These are phyloP conservation scores for Nothopassalora personata DNA, from an alignment of 2,329 filamentous ascomycete species.

Conservation along the genomic window DNA sequence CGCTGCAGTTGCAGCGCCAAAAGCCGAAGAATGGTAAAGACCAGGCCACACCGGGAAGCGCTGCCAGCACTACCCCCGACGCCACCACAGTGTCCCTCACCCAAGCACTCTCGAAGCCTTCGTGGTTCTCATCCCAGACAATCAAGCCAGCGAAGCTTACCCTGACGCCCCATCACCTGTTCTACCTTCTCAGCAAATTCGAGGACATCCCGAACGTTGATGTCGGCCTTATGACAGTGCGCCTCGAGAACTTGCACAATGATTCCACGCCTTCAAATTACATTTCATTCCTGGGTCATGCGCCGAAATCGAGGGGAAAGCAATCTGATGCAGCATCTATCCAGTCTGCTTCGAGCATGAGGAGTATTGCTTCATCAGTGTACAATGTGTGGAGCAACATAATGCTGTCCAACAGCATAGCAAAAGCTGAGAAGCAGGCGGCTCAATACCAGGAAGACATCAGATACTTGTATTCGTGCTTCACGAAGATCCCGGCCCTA, in stretches of 20 bases:
- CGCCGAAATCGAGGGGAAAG: conserved; percentile 72
- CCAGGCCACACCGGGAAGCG: conserved; percentile 34
- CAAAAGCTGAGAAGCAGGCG: conserved; percentile 85
- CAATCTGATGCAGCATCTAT: conserved; percentile 84
- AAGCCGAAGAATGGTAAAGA: conserved; percentile 55
- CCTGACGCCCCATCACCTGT: conserved; percentile 91
- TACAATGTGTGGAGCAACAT: conserved; percentile 87
- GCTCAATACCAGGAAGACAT: conserved; percentile 77
- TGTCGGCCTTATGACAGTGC: conserved; percentile 93
- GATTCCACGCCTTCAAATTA: conserved; percentile 84
- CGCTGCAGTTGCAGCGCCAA: conserved; percentile 77
- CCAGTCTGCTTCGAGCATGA: conserved; percentile 90
- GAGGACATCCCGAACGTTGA: conserved; percentile 79
- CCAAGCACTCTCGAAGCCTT: conserved; percentile 78
- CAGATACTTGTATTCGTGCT: conserved; percentile 95
- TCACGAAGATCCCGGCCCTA: conserved; percentile 94
- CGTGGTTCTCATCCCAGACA: conserved; percentile 76
- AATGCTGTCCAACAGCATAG: conserved; percentile 72
- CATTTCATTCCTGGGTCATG: conserved; percentile 86
- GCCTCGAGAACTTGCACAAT: conserved; percentile 88
- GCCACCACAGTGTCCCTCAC: conserved; percentile 70
- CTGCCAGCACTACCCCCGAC: conserved; percentile 57
- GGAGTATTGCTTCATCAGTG: conserved; percentile 97
- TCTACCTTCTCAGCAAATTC: conserved; percentile 91
- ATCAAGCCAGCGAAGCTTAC: conserved; percentile 88